Conservation (phyloP, 2,329 filamentous ascomycete genomes). For the Paecilomyces sp. region DNA sequence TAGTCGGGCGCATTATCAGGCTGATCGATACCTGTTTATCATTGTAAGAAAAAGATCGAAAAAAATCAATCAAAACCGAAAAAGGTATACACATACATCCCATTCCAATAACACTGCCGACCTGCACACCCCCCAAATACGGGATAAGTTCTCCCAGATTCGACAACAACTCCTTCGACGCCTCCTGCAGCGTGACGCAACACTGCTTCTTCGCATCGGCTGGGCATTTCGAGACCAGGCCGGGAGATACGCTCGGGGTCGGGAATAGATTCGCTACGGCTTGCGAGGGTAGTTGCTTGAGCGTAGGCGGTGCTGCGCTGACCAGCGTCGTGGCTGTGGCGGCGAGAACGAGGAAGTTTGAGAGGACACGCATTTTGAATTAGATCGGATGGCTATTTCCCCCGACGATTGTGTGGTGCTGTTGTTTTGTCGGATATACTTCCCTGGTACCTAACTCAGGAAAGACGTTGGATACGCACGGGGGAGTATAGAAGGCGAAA, state of each 20-base stretch:
- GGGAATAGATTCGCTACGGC: neutral
- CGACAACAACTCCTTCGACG: neutral
- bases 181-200: neutral
- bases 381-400: neutral
- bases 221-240: neutral
- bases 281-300: neutral
- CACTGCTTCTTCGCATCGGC: neutral
- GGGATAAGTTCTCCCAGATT: neutral
- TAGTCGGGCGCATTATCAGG: neutral
- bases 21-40: neutral
- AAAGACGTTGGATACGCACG: neutral
- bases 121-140: neutral
- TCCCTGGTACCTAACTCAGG: neutral
- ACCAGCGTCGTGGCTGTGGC: neutral
- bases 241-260: neutral
- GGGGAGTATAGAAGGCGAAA: neutral
- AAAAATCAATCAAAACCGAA: neutral
- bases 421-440: neutral
- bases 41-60: neutral
- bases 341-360: slow-evolving; percentile 2
- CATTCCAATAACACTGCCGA: neutral
- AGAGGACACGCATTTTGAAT: slow-evolving; percentile 3
- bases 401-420: too few species aligned
- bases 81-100: neutral
- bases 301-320: neutral